phyloP scores from a whole-genome alignment of 192 early-diverging fungal species.

The Dissophora ornata region DNA sequence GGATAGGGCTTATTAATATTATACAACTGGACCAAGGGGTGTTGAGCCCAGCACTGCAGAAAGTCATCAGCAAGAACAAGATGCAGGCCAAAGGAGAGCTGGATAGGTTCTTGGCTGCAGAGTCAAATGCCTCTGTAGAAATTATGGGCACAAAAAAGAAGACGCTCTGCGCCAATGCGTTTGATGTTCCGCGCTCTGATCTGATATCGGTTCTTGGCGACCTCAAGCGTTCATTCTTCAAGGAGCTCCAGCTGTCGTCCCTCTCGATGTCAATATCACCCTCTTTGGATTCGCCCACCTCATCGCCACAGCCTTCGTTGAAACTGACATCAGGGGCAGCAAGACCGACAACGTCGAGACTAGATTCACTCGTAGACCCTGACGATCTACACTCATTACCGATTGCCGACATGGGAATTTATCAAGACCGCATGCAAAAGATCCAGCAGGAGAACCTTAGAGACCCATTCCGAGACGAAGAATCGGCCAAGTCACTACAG shows the following conservation, averaged over 20 bases:
- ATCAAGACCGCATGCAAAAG: conserved; percentile 67
- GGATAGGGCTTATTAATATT: conserved; percentile 52
- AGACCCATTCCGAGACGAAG: conserved; percentile 76
- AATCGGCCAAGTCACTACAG: conserved; percentile 62
- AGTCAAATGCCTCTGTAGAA: conserved; percentile 33
- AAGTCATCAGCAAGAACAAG: conserved; percentile 46
- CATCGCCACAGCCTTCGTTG: neutral
- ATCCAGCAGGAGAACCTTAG: conserved; percentile 65
- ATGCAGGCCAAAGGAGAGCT: conserved; percentile 48
- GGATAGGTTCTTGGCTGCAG: conserved; percentile 31
- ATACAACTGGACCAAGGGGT: conserved; percentile 33
- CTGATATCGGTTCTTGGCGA: conserved; percentile 64
- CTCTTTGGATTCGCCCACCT: neutral
- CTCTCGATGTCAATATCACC: conserved; percentile 9
- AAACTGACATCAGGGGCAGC: neutral
- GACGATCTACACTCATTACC: conserved; percentile 73
- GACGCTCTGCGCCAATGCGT: conserved; percentile 65
- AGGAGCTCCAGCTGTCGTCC: conserved; percentile 57
- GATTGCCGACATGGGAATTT: conserved; percentile 79
- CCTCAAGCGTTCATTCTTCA: conserved; percentile 66
- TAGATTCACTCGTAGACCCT: conserved; percentile 59
- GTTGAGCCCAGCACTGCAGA: conserved; percentile 8
- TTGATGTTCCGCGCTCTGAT: conserved; percentile 71
- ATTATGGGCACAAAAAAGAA: conserved; percentile 50
- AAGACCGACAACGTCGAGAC: conserved; percentile 14